Conservation (phyloP, 73 alveolate species). For the Tetrahymena elliotti region DNA sequence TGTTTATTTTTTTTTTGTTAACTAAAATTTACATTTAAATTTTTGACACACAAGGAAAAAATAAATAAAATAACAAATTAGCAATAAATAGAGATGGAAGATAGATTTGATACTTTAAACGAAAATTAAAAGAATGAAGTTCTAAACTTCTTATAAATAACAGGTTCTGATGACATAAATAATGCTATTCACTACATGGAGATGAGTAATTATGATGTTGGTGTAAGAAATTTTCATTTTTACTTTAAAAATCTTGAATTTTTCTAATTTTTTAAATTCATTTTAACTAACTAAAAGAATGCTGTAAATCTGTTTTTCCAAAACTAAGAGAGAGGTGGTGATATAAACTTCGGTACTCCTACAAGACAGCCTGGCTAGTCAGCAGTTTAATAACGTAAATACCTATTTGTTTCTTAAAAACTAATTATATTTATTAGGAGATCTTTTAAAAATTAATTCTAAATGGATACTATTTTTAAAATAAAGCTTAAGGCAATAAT, state of each 20-base stretch:
- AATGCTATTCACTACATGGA: background rate
- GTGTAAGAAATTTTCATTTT: background rate
- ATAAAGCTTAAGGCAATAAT: background rate
- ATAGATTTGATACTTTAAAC: background rate
- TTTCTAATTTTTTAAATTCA: background rate
- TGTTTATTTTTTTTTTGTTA: no score
- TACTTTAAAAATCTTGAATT: background rate
- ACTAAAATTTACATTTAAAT: background rate
- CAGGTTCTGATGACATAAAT: background rate
- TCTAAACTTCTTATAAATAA: background rate
- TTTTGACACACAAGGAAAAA: background rate
- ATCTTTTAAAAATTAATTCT: background rate
- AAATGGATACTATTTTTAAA: background rate
- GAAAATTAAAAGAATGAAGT: background rate
- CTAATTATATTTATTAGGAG: background rate
- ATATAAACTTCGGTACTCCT: background rate
- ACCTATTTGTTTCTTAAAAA: background rate
- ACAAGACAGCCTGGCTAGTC: background rate
- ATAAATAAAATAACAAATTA: background rate
- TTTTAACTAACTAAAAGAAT: background rate
- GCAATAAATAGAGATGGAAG: background rate
- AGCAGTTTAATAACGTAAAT: background rate
- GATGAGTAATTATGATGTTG: background rate
- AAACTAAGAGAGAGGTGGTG: background rate
- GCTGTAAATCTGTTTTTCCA: background rate